Conservation (phyloP, 805 yeast species). For the Candida arabinofermentans region DNA sequence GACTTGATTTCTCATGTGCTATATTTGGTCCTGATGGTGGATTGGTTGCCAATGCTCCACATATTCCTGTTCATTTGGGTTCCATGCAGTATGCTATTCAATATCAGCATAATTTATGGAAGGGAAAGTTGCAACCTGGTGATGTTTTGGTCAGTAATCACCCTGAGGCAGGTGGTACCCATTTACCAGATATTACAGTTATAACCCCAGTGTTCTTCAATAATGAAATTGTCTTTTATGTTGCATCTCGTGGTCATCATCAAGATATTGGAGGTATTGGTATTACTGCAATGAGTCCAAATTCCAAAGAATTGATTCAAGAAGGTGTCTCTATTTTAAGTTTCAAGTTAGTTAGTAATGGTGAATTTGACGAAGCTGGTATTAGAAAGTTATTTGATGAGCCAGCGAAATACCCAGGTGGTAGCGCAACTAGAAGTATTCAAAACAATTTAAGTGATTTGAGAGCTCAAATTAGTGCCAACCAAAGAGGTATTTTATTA, state of each 20-base stretch:
- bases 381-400: conserved; percentile 40
- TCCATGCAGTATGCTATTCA: conserved; percentile 40
- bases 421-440: conserved; percentile 50
- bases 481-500: conserved; percentile 43
- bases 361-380: conserved; percentile 48
- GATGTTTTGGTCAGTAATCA: conserved; percentile 39
- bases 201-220: conserved; percentile 48
- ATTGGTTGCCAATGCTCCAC: conserved; percentile 42
- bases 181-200: conserved; percentile 47
- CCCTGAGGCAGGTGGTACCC: conserved; percentile 41
- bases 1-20: conserved; percentile 47
- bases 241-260: conserved; percentile 57
- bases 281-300: conserved; percentile 52
- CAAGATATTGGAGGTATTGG: conserved; percentile 57
- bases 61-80: conserved; percentile 45
- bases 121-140: conserved; percentile 34
- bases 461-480: conserved; percentile 45
- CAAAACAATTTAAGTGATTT: conserved; percentile 46
- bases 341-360: conserved; percentile 43
- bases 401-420: conserved; percentile 48
- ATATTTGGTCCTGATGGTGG: conserved; percentile 43
- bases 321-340: conserved; percentile 53
- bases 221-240: conserved; percentile 42
- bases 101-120: conserved; percentile 36
- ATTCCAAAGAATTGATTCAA: conserved; percentile 46